Conservation (phyloP, 2,329 filamentous ascomycete genomes). For the Herpotrichia juniperi region DNA sequence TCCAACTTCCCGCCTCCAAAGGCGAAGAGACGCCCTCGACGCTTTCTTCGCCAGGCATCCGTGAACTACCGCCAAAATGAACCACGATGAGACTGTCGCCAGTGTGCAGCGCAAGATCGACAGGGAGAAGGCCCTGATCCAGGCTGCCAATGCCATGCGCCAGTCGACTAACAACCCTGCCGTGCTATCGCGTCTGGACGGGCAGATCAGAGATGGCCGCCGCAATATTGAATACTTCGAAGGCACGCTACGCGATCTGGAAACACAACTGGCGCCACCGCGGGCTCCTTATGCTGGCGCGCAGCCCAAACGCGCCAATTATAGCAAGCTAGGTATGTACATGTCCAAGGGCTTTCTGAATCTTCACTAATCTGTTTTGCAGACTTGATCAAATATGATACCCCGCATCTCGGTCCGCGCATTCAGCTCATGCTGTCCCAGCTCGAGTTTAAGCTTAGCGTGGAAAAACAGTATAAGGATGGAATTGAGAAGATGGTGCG, state of each 20-base stretch:
- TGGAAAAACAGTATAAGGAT: constrained; percentile 98
- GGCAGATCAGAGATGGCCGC: constrained; percentile 90
- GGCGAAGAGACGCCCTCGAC: constrained; percentile 30
- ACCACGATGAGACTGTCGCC: constrained; percentile 68
- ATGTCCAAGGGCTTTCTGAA: not conserved
- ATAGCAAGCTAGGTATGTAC: constrained; percentile 87
- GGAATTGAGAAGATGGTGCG: constrained; percentile 99
- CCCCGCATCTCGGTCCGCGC: constrained; percentile 89
- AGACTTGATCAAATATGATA: constrained; percentile 99
- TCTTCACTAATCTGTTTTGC: constrained; percentile 25
- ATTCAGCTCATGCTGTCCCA: constrained; percentile 99
- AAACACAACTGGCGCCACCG: constrained; percentile 80
- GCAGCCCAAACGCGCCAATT: constrained; percentile 78
- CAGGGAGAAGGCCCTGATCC: constrained; percentile 93
- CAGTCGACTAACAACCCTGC: constrained; percentile 93
- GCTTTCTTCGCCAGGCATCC: constrained; percentile 27
- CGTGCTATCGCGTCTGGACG: constrained; percentile 88
- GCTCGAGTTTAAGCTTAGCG: constrained; percentile 97
- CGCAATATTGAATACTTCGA: constrained; percentile 96
- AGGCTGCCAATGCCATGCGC: constrained; percentile 92
- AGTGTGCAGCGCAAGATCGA: constrained; percentile 97
- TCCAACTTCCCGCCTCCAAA: constrained; percentile 27
- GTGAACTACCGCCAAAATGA: constrained; percentile 55
- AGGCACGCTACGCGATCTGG: constrained; percentile 85
- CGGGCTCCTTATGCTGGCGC: constrained; percentile 76